Base-by-base conservation (phyloP, 768 basidiomycete genomes). In the Termitomyces titanicus region DNA sequence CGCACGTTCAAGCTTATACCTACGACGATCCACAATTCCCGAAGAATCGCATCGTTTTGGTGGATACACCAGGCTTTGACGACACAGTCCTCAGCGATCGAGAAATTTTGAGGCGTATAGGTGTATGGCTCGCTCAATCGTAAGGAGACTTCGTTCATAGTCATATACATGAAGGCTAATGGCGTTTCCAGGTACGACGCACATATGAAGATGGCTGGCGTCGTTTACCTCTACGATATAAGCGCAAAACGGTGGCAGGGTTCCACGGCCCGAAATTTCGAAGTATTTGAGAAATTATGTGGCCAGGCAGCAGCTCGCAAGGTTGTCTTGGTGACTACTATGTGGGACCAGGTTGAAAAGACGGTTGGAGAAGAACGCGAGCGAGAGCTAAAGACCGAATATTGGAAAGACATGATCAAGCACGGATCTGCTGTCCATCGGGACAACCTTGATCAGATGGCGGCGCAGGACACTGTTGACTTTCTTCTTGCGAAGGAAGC, bases 1-100 rank as follows among this genome's bases (percentile, higher is more conserved):
- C 43, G 33, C 53, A 63, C 7, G 45, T 70, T 17, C 47, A 59
- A 22, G 56, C 62, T 10, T 53, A 63, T 55, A 49, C 40, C 10
- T 61, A 53, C 34, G 29, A 46, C 24, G 51, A 58, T 33, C 52
- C 52, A 3, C 53, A 55, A 22, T 47, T 53, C 31, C 54, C 55
- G 13, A 47, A 58, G 2, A 46, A 56, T 39, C 55, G 55, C 18
- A 59, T 66, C 38, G 60, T 68, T 17, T 44, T 67, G 49, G 62
- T 67, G 37, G 66, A 67, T 37, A 70, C 64, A 0, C 67, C 65
- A 22, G 68, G 66, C 1, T 67, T 68, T 40, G 63, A 66, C 45
- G 66, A 68, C 37, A 68, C 66, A 1, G 49, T 51, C 5, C 34
- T 48, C 6, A 55, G 59, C 5, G 67, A 68, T 37, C 43, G 53